phyloP scores from a whole-genome alignment of 257 asterid genomes.

The Petunia secreta region DNA sequence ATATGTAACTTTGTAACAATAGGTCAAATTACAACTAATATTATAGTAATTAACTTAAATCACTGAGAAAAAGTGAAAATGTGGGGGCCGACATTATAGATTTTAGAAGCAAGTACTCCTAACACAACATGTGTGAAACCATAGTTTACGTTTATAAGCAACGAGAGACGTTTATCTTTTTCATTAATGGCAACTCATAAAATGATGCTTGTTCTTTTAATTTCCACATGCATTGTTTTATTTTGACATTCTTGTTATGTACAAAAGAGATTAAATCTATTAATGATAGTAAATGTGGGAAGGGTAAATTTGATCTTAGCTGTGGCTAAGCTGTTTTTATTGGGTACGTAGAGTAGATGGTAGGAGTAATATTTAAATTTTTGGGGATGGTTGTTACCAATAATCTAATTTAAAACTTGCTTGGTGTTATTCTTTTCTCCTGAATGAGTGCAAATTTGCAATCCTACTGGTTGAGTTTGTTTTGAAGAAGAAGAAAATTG shows the following conservation, averaged over 20 bases:
- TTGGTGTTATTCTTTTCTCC: too few species aligned
- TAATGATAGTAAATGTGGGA: neutral
- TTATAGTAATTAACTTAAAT: too few species aligned
- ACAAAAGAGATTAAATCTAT: neutral
- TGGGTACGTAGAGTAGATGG: too few species aligned
- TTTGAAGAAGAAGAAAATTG: neutral
- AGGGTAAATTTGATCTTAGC: neutral
- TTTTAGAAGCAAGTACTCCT: too few species aligned
- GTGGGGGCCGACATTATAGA: too few species aligned
- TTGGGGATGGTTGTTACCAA: too few species aligned
- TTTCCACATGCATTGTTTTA: neutral
- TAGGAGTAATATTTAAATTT: too few species aligned
- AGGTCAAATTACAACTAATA: too few species aligned
- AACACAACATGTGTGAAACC: too few species aligned
- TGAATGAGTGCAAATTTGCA: neutral
- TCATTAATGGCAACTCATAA: slow-evolving; percentile 9
- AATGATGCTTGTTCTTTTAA: neutral
- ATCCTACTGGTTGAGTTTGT: neutral
- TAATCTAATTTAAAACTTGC: too few species aligned
- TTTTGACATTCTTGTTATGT: neutral
- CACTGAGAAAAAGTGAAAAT: too few species aligned
- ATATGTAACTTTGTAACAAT: too few species aligned
- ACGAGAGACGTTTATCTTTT: neutral
- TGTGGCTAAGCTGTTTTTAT: neutral
- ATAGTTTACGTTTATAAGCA: neutral